These are phyloP conservation scores for Aspergillus floridensis DNA, from an alignment of 2,329 filamentous ascomycete species.

Conservation along the genomic window DNA sequence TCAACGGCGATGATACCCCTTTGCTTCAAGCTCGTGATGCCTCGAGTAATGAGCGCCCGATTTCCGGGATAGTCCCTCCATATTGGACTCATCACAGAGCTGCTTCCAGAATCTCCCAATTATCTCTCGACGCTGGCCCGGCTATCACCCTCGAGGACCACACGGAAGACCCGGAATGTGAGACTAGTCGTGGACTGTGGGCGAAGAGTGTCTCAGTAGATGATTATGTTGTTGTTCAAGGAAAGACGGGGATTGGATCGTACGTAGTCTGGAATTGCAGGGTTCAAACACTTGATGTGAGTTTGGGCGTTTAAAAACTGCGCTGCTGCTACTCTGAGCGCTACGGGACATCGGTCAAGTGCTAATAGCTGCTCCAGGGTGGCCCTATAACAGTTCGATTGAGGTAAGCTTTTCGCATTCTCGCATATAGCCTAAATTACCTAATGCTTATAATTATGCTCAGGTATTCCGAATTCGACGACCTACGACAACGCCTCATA, in stretches of 20 bases:
- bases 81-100: constrained; percentile 48
- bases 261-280: constrained; percentile 94
- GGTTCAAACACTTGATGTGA: constrained; percentile 79
- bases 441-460: constrained; percentile 17
- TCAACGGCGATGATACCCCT: constrained; percentile 14
- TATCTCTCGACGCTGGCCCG: constrained; percentile 39
- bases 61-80: constrained; percentile 40
- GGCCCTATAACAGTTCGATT: constrained; percentile 59
- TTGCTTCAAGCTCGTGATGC: constrained; percentile 16
- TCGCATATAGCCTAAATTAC: neutral
- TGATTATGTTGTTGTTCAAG: constrained; percentile 61
- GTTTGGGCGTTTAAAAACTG: constrained; percentile 30
- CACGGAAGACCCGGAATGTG: constrained; percentile 56
- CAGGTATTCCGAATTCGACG: constrained; percentile 91
- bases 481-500: constrained; percentile 70
- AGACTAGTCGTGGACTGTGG: constrained; percentile 60
- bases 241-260: constrained; percentile 65
- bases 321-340: neutral
- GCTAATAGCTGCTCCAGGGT: constrained; percentile 42
- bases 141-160: constrained; percentile 64
- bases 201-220: constrained; percentile 61
- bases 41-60: constrained; percentile 23
- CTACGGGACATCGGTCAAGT: neutral
- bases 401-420: constrained; percentile 43
- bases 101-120: constrained; percentile 41